A percentile compares a stretch with the other conserved stretches of the same genome.
These are phyloP conservation scores for Brassica juncea DNA, from an alignment of 345 rosid genomes.

Conservation along the genomic window DNA sequence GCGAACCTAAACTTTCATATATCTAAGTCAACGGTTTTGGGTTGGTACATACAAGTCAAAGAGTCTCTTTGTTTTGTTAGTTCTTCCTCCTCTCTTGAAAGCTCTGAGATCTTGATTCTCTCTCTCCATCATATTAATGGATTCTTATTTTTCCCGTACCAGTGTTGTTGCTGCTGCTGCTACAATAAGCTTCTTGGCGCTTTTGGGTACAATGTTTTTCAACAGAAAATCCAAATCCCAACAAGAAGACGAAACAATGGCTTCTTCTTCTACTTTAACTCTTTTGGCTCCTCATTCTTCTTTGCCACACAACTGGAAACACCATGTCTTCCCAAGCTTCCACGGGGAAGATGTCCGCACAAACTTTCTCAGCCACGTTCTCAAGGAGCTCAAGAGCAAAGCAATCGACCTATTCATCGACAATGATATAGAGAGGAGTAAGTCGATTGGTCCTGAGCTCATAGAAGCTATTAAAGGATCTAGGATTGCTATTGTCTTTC, in stretches of 20 bases:
- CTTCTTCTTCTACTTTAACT: neutral
- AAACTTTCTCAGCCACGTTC: neutral
- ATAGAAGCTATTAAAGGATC: neutral
- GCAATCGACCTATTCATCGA: neutral
- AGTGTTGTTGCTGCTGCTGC: neutral
- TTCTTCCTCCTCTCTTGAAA: neutral
- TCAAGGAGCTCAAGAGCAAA: neutral
- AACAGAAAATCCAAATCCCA: neutral
- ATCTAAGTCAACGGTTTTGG: neutral
- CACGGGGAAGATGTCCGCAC: neutral
- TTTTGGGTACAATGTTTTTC: neutral
- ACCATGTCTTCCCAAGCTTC: neutral
- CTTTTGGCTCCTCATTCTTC: neutral
- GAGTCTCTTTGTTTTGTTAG: neutral
- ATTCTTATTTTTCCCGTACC: neutral
- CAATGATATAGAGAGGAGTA: neutral
- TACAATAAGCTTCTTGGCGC: neutral
- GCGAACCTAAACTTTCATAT: no score
- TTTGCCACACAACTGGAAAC: neutral
- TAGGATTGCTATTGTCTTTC: neutral
- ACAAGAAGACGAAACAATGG: neutral
- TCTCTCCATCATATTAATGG: neutral
- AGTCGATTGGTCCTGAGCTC: neutral
- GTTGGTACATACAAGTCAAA: no score
- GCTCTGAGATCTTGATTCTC: neutral